These are phyloP conservation scores for Populus simonii DNA, from an alignment of 345 rosid species.

Conservation along the genomic window DNA sequence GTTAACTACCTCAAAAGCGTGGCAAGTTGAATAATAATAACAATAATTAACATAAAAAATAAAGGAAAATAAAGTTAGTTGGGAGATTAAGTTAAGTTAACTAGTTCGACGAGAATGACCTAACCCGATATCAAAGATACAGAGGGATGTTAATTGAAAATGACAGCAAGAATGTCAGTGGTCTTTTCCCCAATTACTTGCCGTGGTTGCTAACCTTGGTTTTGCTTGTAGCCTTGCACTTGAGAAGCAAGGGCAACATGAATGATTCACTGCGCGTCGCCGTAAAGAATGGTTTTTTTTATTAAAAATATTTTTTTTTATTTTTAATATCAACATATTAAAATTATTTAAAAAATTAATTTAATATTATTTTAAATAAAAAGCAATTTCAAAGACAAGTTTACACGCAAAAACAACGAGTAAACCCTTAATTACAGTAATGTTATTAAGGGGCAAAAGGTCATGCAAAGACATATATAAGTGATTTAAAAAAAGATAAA, in stretches of 20 bases:
- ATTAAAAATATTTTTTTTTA: too few relatives aligned
- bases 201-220: not conserved
- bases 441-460: too few relatives aligned
- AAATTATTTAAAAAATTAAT: too few relatives aligned
- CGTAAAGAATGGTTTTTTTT: too few relatives aligned
- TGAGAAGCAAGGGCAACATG: not conserved
- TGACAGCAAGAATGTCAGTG: not conserved
- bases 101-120: not conserved
- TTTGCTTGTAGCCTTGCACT: not conserved
- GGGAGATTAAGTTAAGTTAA: conserved; percentile 1
- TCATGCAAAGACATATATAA: too few relatives aligned
- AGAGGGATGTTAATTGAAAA: not conserved
- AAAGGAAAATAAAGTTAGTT: not conserved
- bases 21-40: not conserved
- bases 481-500: too few relatives aligned
- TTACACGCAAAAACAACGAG: too few relatives aligned
- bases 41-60: not conserved
- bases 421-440: too few relatives aligned
- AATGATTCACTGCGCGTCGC: too few relatives aligned
- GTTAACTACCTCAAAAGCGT: not conserved
- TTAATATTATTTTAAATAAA: too few relatives aligned
- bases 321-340: too few relatives aligned
- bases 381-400: too few relatives aligned
- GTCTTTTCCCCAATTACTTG: not conserved
- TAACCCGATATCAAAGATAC: not conserved